Base-by-base conservation (phyloP, 768 basidiomycete genomes). In the Leccinellum albellum region DNA sequence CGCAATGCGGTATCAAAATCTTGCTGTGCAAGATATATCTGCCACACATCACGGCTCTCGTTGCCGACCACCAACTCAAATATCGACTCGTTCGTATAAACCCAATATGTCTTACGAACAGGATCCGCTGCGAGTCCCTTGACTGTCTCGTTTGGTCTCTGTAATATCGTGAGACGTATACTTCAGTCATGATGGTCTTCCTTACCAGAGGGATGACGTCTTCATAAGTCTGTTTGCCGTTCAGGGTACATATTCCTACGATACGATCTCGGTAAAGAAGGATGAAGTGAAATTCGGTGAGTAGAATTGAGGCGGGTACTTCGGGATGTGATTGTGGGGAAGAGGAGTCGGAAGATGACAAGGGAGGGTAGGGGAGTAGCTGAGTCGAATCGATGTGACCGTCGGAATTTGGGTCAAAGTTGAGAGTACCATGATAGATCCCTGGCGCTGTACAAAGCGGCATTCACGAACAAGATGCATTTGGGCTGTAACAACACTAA, bases 1-100 rank as follows among this genome's bases (percentile, higher is more conserved):
- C 81, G 78, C 54, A 96, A 73, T 0, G 96, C 92, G 1, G 80
- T 71, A n/a, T 91, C 88, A 62, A 84, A 94, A 53, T 87, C 82
- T 3, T 81, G 84, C 64, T 89, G 85, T 53, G 87, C 82, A 9
- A 98, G 78, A 71, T 91, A 93, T 53, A 94, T 86, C 66, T 86
- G 85, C 97, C 97, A 99, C 8, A 99, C 87, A 68, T 98, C 91
- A 12, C 95, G 83, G 66, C 91, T 90, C 75, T 99, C 97, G 64
- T 95, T 93, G 8, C 79, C 79, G 12, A 91, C 80, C 6, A 88
- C 83, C 24, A 99, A 74, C 66, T 99, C 97, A 64, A 91, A 94
- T 20, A 99, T 79, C 0, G 91, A 89, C 59, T 86, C 84, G 61
- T 91, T 87, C 0, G 95, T 95, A 68, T 88, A 95, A 2, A 94